phyloP scores from a whole-genome alignment of 2,329 filamentous ascomycete species.

The Fusarium hainanense region DNA sequence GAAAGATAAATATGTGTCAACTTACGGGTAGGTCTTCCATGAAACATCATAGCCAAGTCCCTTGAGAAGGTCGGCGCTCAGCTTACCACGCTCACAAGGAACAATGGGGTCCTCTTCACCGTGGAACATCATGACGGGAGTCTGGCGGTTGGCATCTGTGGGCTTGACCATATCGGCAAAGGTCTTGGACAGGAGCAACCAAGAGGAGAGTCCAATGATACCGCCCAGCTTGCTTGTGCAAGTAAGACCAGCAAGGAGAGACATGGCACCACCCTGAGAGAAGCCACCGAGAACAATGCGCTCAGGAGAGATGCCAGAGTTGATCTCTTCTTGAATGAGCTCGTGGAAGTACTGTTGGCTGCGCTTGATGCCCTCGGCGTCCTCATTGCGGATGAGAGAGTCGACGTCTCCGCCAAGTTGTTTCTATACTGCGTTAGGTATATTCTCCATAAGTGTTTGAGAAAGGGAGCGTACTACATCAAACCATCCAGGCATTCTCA shows the following conservation, averaged over 20 bases:
- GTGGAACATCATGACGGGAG: slow-evolving; percentile 89
- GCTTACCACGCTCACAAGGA: slow-evolving; percentile 72
- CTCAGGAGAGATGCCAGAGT: slow-evolving; percentile 81
- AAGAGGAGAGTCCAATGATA: slow-evolving; percentile 86
- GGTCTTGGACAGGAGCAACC: slow-evolving; percentile 72
- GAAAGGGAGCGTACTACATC: slow-evolving; percentile 70
- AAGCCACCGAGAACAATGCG: slow-evolving; percentile 90
- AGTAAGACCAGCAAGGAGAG: slow-evolving; percentile 83
- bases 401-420: slow-evolving; percentile 50
- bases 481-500: slow-evolving; percentile 85
- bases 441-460: background rate
- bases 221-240: slow-evolving; percentile 80
- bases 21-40: slow-evolving; percentile 80
- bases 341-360: slow-evolving; percentile 81
- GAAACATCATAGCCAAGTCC: slow-evolving; percentile 77
- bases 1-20: slow-evolving; percentile 1
- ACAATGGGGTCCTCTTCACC: slow-evolving; percentile 83
- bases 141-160: slow-evolving; percentile 68
- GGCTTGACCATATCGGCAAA: slow-evolving; percentile 56
- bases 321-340: slow-evolving; percentile 83
- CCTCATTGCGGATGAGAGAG: slow-evolving; percentile 57
- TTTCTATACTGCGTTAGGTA: slow-evolving; percentile 42
- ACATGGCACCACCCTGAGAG: slow-evolving; percentile 88
- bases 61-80: slow-evolving; percentile 74
- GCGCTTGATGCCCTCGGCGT: slow-evolving; percentile 78